Evolutionary conservation across 139 green algal species (phyloP), one percentile per base, ranked within the genome.

Genomic region (Microglena sp.): DNA sequence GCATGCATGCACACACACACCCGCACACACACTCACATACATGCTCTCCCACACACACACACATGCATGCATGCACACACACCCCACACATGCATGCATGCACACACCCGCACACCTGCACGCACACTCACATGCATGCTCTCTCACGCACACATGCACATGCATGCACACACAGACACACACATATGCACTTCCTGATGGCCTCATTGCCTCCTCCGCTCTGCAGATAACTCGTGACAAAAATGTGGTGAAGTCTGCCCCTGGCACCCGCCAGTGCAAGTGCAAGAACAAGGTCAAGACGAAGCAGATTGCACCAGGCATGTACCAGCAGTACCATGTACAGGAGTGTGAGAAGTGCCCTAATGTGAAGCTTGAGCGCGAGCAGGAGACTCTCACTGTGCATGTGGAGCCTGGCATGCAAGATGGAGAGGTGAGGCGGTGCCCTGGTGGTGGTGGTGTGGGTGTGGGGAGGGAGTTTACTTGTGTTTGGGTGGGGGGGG

Each of bases 261-360:
- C 83, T 8, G 94, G 94, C 45, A 98, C 78, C 34, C 82, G 93
- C 45, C 81, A 95, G 68, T 99, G 94, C 85, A 97, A 96, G 77
- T 99, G 94, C 87, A 84, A 85, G 67, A 81, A 92, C 40, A 90
- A 93, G 68, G 77, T 99, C 36, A 83, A 93, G 5, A 99, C 94
- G 7, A 77, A 86, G 61, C 93, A 98, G 77, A 74, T 99, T 3
- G 94, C 92, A 0, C 90, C 91, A 0, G 94, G 94, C 67, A 99
- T 99, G 94, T 98, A 89, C 79, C 94, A 98, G 85, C 94, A 99
- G 77, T 98, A 86, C 76, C 77, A 78, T 8, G 81, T 15, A 28
- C 55, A 85, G 68, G 77, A 77, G 61, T 99, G 94, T 58, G 89
- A 97, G 64, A 70, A 96, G 28, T 99, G 94, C 75, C 77, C 76